Base-by-base conservation (phyloP, 106 monocot species). In the Amphibolis antarctica region DNA sequence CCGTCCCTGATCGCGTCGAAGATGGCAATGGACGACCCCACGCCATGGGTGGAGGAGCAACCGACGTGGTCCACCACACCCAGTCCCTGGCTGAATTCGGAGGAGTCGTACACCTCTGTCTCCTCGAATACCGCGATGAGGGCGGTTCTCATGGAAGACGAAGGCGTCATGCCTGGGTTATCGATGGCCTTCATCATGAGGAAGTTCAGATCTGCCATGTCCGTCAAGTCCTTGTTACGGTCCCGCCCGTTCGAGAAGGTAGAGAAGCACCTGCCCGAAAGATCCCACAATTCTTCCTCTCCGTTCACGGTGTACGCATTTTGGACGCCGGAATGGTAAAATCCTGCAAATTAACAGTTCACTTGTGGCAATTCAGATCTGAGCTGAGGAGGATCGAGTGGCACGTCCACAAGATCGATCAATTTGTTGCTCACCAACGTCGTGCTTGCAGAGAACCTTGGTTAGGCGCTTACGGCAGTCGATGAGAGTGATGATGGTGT, bases 121-220 rank as follows among this genome's bases (percentile, higher is more conserved):
- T 93, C 88, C 23, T 88, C 85, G 25, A 93, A 88, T 15, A 93
- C 83, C 1, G 88, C 85, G 66, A 93, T 45, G 28, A 88, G 36
- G 0, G 80, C 82, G 0, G 93, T 88, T 30, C 93, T 66, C 57
- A 88, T 47, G n/a, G 88, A 81, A 0, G 83, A 84, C 4, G 74
- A 57, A 1, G 75, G 75, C 0, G 93, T 93, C 24, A 93, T 80
- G 19, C 74, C 67, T 5, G 88, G 93, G 47, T 88, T 85, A n/a
- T 93, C 82, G 21, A 88, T 81, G 42, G 93, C 93, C 72, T 83
- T 83, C 64, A 80, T 79, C 93, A 88, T 85, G 9, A 93, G 77
- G 55, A 76, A 80, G 77, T 93, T 93, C 42, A 93, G 80, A 10
- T 93, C 93, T 0, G 59, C 69, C 9, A 93, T 79, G 59, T 88